A percentile compares a stretch with the other conserved stretches of the same genome.
phyloP scores from a whole-genome alignment of 306 rosid genomes.

The Senna siamea region DNA sequence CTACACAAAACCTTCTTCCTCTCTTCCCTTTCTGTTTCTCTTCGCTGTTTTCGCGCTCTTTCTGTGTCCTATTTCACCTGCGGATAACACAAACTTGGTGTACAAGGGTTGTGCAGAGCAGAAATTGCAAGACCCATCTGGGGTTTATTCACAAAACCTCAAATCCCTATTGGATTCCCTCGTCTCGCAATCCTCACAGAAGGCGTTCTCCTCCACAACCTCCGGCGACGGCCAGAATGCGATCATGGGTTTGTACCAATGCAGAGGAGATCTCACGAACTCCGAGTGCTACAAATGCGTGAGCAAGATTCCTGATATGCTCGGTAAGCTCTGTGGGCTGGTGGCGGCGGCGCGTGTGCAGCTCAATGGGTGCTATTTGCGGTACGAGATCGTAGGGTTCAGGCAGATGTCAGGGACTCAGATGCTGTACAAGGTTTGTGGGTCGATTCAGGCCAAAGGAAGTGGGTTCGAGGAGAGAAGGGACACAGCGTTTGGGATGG shows the following conservation, averaged over 20 bases:
- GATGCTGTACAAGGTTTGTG: slow-evolving; percentile 67
- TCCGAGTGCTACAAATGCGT: slow-evolving; percentile 69
- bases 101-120: slow-evolving; percentile 82
- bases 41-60: not conserved
- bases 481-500: slow-evolving; percentile 68
- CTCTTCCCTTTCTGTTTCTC: slow-evolving; percentile 30
- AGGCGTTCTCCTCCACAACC: slow-evolving; percentile 60
- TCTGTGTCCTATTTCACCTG: slow-evolving; percentile 26
- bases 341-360: slow-evolving; percentile 77
- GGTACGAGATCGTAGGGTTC: slow-evolving; percentile 76
- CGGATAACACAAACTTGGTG: slow-evolving; percentile 58
- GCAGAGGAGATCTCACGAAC: slow-evolving; percentile 82
- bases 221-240: slow-evolving; percentile 54
- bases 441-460: slow-evolving; percentile 49
- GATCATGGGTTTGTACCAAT: slow-evolving; percentile 71
- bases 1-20: slow-evolving; percentile 1
- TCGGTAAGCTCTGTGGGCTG: slow-evolving; percentile 56
- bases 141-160: slow-evolving; percentile 56
- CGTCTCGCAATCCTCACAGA: slow-evolving; percentile 54
- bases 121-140: slow-evolving; percentile 59
- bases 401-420: slow-evolving; percentile 55
- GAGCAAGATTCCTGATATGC: slow-evolving; percentile 48
- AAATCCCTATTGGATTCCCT: slow-evolving; percentile 54
- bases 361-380: slow-evolving; percentile 75
- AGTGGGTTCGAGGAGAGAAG: slow-evolving; percentile 65